phyloP scores from a whole-genome alignment of 208 protist species.

The Acanthamoeba comandoni region DNA sequence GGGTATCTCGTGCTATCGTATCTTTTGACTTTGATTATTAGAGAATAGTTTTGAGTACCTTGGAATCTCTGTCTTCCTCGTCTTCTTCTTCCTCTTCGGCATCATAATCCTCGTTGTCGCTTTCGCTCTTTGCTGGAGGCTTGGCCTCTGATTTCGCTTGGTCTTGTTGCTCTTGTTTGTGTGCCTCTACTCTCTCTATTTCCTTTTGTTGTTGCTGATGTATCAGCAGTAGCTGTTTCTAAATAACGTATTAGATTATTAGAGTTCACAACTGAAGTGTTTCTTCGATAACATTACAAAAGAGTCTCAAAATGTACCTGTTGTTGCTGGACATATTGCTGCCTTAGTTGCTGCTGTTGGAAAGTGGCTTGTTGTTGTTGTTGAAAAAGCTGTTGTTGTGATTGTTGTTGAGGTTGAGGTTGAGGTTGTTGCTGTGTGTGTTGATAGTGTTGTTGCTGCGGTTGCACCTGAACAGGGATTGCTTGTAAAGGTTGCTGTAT shows the following conservation, averaged over 20 bases:
- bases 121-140: background rate
- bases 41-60: background rate
- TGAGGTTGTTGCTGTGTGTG: background rate
- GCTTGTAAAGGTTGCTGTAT: background rate
- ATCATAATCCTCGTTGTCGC: background rate
- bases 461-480: slow-evolving; percentile 5
- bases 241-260: too few relatives aligned
- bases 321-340: too few relatives aligned
- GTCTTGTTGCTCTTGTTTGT: background rate
- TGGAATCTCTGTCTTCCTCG: background rate
- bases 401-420: background rate
- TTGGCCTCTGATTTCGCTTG: slow-evolving; percentile 1
- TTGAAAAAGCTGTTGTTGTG: slow-evolving; percentile 21
- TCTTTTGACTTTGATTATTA: too few relatives aligned
- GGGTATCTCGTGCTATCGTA: too few relatives aligned
- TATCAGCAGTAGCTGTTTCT: slow-evolving; percentile 1
- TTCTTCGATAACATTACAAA: too few relatives aligned
- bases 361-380: background rate
- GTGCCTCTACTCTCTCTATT: background rate
- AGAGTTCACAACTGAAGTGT: too few relatives aligned
- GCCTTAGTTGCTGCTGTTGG: background rate
- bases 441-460: background rate
- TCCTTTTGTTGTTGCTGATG: background rate
- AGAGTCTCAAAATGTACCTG: background rate
- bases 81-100: background rate